phyloP scores from a whole-genome alignment of 2,329 filamentous ascomycete genomes.

The Ophiocordyceps sinensis region DNA sequence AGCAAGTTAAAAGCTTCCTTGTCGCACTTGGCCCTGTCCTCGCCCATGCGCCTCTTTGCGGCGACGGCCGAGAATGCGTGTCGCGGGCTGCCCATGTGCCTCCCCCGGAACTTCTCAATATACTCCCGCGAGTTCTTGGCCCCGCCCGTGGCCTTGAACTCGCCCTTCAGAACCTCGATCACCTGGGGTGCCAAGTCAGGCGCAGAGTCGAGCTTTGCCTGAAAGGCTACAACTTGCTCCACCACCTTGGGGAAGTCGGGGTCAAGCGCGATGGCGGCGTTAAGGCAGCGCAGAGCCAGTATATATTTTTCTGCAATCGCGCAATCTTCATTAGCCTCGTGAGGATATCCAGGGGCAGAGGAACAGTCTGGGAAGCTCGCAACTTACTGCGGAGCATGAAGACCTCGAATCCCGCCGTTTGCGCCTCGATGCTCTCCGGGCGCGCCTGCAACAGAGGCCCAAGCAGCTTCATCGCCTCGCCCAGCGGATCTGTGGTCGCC shows the following conservation, averaged over 20 bases:
- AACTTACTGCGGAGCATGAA: constrained; percentile 66
- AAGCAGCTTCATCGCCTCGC: constrained; percentile 79
- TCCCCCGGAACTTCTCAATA: constrained; percentile 51
- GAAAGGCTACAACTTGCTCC: constrained; percentile 59
- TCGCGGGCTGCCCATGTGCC: constrained; percentile 45
- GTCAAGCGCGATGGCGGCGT: constrained; percentile 57
- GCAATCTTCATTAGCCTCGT: neutral
- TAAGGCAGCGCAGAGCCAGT: constrained; percentile 74
- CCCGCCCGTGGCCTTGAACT: constrained; percentile 47
- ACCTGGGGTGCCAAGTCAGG: constrained; percentile 49
- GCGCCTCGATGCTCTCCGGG: constrained; percentile 66
- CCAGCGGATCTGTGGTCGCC: constrained; percentile 67
- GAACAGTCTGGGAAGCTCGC: constrained; percentile 4
- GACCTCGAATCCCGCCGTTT: constrained; percentile 81
- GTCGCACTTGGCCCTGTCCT: constrained; percentile 40
- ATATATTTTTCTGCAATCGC: constrained; percentile 58
- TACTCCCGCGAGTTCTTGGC: constrained; percentile 43
- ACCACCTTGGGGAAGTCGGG: constrained; percentile 57
- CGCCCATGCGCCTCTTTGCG: constrained; percentile 43
- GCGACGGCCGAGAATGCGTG: constrained; percentile 52
- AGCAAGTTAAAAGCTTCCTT: constrained; percentile 48
- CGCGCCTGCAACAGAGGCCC: constrained; percentile 68
- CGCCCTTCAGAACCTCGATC: constrained; percentile 52
- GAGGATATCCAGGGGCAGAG: neutral
- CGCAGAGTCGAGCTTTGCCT: constrained; percentile 41